Conservation (phyloP, 1,139 yeast genomes). For the Pneumocystis wakefieldiae region DNA sequence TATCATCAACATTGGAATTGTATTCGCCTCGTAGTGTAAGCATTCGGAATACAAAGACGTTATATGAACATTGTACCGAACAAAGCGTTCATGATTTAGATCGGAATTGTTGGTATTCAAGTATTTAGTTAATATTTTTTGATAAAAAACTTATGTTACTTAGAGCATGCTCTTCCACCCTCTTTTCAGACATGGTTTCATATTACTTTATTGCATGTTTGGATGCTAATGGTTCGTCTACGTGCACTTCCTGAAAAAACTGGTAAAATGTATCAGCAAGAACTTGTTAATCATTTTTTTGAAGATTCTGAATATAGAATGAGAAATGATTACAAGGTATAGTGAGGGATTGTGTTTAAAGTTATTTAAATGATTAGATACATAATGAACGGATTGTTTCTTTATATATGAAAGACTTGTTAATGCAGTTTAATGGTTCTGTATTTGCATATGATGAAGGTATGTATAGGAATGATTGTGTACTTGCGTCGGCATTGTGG, state of each 20-base stretch:
- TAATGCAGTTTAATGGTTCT: constrained; percentile 76
- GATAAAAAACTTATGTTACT: constrained; percentile 2
- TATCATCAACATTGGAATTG: background rate
- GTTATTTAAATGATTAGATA: constrained; percentile 29
- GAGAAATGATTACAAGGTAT: constrained; percentile 49
- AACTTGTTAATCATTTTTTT: constrained; percentile 75
- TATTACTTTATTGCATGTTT: constrained; percentile 73
- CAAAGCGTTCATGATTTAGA: background rate
- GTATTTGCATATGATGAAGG: constrained; percentile 91
- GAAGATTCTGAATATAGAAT: constrained; percentile 77
- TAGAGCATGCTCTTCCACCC: constrained; percentile 42
- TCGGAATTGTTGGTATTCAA: background rate
- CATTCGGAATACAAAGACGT: background rate
- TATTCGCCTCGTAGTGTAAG: background rate
- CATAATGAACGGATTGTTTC: constrained; percentile 73
- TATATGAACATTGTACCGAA: background rate
- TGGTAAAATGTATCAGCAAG: constrained; percentile 82
- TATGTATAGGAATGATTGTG: constrained; percentile 58
- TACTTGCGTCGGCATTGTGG: constrained; percentile 65
- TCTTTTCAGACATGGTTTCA: constrained; percentile 94
- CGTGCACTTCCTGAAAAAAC: constrained; percentile 86
- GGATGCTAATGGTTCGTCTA: constrained; percentile 91
- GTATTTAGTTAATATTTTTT: background rate
- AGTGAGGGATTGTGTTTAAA: background rate
- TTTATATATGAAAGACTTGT: constrained; percentile 76